phyloP scores from a whole-genome alignment of 2,329 filamentous ascomycete species.

The Hypoxylon sp. region DNA sequence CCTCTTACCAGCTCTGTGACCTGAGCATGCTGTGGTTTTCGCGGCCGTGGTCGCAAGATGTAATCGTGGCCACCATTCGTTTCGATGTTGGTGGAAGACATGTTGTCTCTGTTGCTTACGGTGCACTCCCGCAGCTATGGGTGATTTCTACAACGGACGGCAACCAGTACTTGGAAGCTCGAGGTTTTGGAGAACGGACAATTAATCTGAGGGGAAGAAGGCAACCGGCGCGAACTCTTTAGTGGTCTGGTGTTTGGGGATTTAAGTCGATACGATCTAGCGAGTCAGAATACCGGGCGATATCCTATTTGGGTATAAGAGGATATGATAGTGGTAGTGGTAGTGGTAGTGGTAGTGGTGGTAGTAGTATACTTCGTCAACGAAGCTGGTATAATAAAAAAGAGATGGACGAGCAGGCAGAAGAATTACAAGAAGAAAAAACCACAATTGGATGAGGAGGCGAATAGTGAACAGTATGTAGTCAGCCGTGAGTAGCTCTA shows the following conservation, averaged over 20 bases:
- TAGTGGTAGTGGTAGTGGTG: no score
- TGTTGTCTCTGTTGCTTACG: slow-evolving; percentile 15
- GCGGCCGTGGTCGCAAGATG: slow-evolving; percentile 59
- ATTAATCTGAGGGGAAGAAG: slow-evolving; percentile 12
- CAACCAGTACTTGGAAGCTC: slow-evolving; percentile 5
- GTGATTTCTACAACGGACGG: background rate
- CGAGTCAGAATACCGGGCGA: no score
- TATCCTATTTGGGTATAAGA: no score
- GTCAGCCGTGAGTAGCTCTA: no score
- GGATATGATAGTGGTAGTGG: background rate
- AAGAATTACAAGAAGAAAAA: slow-evolving; percentile 2
- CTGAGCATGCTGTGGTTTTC: slow-evolving; percentile 59
- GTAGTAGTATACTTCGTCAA: slow-evolving; percentile 26
- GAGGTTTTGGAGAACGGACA: slow-evolving; percentile 5
- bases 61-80: slow-evolving; percentile 50
- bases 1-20: slow-evolving; percentile 56
- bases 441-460: no score
- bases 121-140: background rate
- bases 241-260: slow-evolving; percentile 14
- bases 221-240: slow-evolving; percentile 20
- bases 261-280: slow-evolving; percentile 3
- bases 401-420: background rate
- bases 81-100: slow-evolving; percentile 43
- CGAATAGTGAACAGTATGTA: no score
- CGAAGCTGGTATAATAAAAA: slow-evolving; percentile 19